These are phyloP conservation scores for Periconia sp. DNA, from an alignment of 2,329 filamentous ascomycete genomes.

Conservation along the genomic window DNA sequence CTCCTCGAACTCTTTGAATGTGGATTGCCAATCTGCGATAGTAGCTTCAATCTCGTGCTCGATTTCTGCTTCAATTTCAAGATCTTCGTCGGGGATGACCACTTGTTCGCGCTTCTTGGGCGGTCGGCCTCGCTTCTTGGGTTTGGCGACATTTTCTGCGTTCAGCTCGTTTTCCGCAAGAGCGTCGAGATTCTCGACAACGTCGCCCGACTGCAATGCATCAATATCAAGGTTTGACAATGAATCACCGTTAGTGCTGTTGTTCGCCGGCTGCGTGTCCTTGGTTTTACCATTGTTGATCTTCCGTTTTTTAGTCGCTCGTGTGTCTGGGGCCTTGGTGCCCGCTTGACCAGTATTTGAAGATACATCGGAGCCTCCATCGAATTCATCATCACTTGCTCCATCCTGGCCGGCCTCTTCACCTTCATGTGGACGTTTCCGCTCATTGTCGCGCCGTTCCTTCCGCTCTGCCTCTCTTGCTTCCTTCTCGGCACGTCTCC, in stretches of 20 bases:
- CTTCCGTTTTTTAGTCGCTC: constrained; percentile 28
- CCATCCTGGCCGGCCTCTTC: neutral
- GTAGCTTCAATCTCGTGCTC: constrained; percentile 47
- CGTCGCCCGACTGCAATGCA: constrained; percentile 21
- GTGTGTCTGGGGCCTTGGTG: constrained; percentile 5
- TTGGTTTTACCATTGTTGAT: constrained; percentile 19
- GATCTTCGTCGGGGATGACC: constrained; percentile 47
- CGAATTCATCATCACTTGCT: neutral
- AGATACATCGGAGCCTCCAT: neutral
- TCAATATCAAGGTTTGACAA: constrained; percentile 15
- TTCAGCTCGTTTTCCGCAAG: constrained; percentile 18
- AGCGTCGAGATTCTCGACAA: constrained; percentile 21
- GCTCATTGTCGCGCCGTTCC: constrained; percentile 6
- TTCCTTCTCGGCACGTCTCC: constrained; percentile 60
- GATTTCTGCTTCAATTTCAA: constrained; percentile 50
- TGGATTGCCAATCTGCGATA: constrained; percentile 31
- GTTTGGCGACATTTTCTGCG: constrained; percentile 20
- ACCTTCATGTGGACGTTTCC: constrained; percentile 10
- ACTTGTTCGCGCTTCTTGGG: constrained; percentile 35
- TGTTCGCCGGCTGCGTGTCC: neutral
- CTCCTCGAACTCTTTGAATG: constrained; percentile 31
- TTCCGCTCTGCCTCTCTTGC: constrained; percentile 37
- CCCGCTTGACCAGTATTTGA: constrained; percentile 11
- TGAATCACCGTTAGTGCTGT: neutral
- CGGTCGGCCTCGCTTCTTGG: constrained; percentile 43